Conservation (phyloP, 495 filamentous ascomycete genomes). For the Penicillium manginii region DNA sequence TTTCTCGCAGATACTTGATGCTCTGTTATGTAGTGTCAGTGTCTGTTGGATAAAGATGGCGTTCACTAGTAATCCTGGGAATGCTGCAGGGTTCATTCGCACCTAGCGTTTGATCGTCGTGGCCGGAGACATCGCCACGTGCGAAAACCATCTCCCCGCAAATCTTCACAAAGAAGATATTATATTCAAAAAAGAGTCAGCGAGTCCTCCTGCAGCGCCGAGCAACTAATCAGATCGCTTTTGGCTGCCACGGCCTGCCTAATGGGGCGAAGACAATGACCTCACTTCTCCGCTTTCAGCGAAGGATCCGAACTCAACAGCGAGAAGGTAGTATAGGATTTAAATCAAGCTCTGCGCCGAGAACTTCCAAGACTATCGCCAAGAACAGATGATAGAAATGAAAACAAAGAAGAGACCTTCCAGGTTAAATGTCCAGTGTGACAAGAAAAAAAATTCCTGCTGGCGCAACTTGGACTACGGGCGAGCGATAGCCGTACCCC, state of each 20-base stretch:
- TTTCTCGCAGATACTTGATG: slow-evolving; percentile 20
- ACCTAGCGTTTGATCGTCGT: slow-evolving; percentile 27
- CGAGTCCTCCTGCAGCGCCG: not conserved
- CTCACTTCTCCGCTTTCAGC: not conserved
- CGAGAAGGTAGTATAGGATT: slow-evolving; percentile 1
- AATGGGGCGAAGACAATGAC: not conserved
- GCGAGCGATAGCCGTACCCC: too few species aligned
- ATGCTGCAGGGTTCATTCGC: not conserved
- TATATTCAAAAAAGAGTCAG: not conserved
- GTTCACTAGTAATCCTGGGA: not conserved
- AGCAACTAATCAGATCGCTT: not conserved
- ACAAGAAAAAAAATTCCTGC: not conserved
- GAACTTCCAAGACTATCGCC: not conserved
- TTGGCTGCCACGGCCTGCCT: not conserved
- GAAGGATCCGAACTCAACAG: not conserved
- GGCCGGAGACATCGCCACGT: slow-evolving; percentile 30
- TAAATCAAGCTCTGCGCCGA: not conserved
- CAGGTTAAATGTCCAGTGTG: not conserved
- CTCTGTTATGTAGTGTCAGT: slow-evolving; percentile 14
- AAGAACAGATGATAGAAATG: not conserved
- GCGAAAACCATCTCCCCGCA: slow-evolving; percentile 27
- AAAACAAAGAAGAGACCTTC: not conserved
- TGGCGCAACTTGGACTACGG: not conserved
- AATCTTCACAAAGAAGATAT: not conserved
- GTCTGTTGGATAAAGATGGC: slow-evolving; percentile 1